Conservation (phyloP, 176 grass and related monocot species). For the Aegilops tauschii region DNA sequence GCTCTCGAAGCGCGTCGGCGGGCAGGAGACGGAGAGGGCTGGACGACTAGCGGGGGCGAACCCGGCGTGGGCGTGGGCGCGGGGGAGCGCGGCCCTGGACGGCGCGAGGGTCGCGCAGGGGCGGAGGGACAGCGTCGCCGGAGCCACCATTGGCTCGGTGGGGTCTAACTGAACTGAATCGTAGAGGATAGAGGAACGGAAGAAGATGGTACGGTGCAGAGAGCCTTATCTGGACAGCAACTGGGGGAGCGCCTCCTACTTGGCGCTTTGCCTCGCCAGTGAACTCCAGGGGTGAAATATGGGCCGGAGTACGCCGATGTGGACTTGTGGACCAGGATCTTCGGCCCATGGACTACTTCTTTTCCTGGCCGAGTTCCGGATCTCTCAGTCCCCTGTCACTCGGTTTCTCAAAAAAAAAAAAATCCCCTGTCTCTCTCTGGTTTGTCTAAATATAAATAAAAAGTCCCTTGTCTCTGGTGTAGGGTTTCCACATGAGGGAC, state of each 20-base stretch:
- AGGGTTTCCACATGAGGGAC: too few relatives aligned
- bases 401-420: too few relatives aligned
- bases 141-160: constrained; percentile 57
- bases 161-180: background rate
- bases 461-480: too few relatives aligned
- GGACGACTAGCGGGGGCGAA: constrained; percentile 12
- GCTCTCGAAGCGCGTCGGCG: background rate
- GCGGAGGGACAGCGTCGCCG: constrained; percentile 54
- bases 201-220: background rate
- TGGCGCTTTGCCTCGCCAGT: background rate
- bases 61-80: background rate
- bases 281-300: background rate
- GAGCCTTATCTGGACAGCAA: constrained; percentile 55
- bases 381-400: too few relatives aligned
- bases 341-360: too few relatives aligned
- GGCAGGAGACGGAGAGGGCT: constrained; percentile 9
- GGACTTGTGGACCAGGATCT: too few relatives aligned
- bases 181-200: constrained; percentile 18
- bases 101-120: constrained; percentile 38
- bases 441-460: too few relatives aligned
- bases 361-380: too few relatives aligned
- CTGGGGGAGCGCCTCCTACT: background rate
- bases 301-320: too few relatives aligned
- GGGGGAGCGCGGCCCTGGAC: constrained; percentile 1
- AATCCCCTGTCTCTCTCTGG: too few relatives aligned